Conservation (phyloP, 768 basidiomycete species). For the Heimioporus sp. region DNA sequence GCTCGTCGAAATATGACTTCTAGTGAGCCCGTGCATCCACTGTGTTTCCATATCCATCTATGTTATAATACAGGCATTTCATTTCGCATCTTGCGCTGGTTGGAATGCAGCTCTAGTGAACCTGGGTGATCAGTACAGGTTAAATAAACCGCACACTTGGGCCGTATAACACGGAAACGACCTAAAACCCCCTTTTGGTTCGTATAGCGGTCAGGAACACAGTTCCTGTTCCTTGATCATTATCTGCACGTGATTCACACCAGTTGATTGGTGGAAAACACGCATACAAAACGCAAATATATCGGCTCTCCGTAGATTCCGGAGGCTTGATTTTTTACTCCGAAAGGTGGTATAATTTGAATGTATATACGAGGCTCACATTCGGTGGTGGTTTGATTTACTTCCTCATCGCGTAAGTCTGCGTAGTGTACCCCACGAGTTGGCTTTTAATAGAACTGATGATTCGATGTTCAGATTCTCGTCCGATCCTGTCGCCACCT, state of each 20-base stretch:
- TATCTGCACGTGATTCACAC: not conserved
- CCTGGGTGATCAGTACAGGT: too few species aligned
- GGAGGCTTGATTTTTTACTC: not conserved
- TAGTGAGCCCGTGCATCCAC: not conserved
- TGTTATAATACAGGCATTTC: slow-evolving; percentile 51
- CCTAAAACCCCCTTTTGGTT: not conserved
- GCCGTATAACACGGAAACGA: not conserved
- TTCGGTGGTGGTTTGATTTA: slow-evolving; percentile 72
- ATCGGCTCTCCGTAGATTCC: too few species aligned
- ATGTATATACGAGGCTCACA: slow-evolving; percentile 41
- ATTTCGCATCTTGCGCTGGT: too few species aligned
- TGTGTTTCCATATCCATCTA: slow-evolving; percentile 55
- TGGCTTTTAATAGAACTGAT: not conserved
- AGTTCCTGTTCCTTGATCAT: not conserved
- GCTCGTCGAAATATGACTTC: slow-evolving; percentile 66
- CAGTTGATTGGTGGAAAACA: too few species aligned
- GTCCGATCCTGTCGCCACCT: slow-evolving; percentile 59
- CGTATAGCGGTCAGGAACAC: not conserved
- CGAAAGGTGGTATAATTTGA: not conserved
- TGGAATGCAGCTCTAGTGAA: not conserved
- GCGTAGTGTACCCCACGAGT: slow-evolving; percentile 5
- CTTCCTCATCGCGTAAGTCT: slow-evolving; percentile 64
- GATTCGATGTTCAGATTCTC: slow-evolving; percentile 48
- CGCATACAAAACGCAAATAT: too few species aligned
- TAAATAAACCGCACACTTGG: too few species aligned